A percentile compares a stretch with the other conserved stretches of the same genome.
Conservation (phyloP, 164 flowering plant genomes). For the Santalum album region DNA sequence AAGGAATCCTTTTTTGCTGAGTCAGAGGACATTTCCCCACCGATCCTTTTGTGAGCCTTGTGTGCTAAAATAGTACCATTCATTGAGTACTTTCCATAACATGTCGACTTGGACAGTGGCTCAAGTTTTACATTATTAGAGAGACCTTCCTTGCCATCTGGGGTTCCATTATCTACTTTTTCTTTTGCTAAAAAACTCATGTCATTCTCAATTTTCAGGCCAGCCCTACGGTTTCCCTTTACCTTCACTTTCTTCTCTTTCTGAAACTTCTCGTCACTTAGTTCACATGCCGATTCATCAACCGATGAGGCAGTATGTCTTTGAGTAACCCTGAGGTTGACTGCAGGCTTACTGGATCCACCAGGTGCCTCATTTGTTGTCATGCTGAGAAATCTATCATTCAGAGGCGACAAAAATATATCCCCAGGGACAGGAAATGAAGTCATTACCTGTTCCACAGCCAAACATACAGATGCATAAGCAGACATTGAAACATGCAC, state of each 20-base stretch:
- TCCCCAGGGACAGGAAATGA: slow-evolving; percentile 37
- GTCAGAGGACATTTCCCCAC: slow-evolving; percentile 15
- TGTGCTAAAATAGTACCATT: slow-evolving; percentile 10
- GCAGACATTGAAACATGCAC: not conserved
- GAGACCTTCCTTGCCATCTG: slow-evolving; percentile 8
- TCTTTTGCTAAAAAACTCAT: not conserved
- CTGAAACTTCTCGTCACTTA: slow-evolving; percentile 13
- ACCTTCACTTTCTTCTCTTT: slow-evolving; percentile 27
- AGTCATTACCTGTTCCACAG: slow-evolving; percentile 58
- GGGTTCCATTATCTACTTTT: not conserved
- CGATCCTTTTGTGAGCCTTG: slow-evolving; percentile 14
- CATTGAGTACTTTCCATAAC: slow-evolving; percentile 10
- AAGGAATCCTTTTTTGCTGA: slow-evolving; percentile 17
- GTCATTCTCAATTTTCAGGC: slow-evolving; percentile 10
- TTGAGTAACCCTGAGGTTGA: slow-evolving; percentile 6
- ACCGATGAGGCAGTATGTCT: slow-evolving; percentile 5
- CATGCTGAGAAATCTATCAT: slow-evolving; percentile 36
- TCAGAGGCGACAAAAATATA: slow-evolving; percentile 59
- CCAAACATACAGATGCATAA: slow-evolving; percentile 8
- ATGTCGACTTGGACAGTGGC: slow-evolving; percentile 5
- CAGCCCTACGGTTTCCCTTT: slow-evolving; percentile 16
- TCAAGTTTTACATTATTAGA: slow-evolving; percentile 7
- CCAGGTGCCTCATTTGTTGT: slow-evolving; percentile 14
- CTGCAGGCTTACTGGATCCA: slow-evolving; percentile 4
- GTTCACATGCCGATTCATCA: slow-evolving; percentile 9